Conservation (phyloP, 257 asterid genomes). For the Solanum virginianum region DNA sequence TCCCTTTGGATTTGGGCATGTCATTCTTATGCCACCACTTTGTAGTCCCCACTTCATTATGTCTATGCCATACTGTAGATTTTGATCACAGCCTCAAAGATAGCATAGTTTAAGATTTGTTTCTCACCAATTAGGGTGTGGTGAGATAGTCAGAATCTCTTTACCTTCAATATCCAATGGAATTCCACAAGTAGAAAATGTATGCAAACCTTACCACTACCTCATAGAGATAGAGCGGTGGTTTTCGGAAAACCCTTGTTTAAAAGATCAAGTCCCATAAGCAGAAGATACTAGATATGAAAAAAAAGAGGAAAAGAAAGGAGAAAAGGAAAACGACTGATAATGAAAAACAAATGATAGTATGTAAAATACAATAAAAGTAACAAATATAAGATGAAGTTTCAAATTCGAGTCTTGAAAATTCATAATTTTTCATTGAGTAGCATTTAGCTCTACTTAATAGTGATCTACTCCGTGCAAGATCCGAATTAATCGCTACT, state of each 20-base stretch:
- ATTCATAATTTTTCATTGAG: neutral
- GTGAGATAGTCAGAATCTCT: neutral
- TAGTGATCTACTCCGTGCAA: neutral
- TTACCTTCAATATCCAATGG: neutral
- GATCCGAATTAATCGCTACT: neutral
- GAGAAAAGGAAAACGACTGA: too few relatives aligned
- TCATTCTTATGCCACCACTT: neutral
- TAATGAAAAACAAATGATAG: too few relatives aligned
- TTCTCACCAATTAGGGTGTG: neutral
- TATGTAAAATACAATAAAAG: too few relatives aligned
- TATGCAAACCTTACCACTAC: too few relatives aligned
- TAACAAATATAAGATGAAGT: too few relatives aligned
- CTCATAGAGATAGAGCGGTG: too few relatives aligned
- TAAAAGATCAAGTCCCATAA: too few relatives aligned
- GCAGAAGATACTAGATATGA: too few relatives aligned
- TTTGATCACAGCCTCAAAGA: neutral
- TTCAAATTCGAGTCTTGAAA: neutral
- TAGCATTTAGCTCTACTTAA: neutral
- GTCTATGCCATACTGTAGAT: neutral
- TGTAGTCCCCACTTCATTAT: slow-evolving; percentile 3
- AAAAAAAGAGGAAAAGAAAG: too few relatives aligned
- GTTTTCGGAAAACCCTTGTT: too few relatives aligned
- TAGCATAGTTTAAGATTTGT: neutral
- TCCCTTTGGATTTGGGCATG: neutral
- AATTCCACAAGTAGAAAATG: too few relatives aligned